phyloP scores from a whole-genome alignment of 2,329 filamentous ascomycete species.

The Sclerotinia glacialis region DNA sequence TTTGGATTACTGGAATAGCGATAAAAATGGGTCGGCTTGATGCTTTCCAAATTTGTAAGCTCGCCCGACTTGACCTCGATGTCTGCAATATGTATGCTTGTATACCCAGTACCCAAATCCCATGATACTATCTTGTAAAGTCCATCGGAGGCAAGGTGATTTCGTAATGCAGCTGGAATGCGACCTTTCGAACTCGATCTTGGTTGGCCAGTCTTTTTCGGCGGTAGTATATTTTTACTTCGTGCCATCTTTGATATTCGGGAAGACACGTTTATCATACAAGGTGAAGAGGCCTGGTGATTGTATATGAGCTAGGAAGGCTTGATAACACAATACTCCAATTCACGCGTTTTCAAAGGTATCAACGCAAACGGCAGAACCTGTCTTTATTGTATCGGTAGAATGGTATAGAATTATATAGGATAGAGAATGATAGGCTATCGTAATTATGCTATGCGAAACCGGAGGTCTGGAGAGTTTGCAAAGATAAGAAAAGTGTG shows the following conservation, averaged over 20 bases:
- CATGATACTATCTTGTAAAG: neutral
- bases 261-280: neutral
- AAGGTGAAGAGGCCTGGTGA: neutral
- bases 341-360: neutral
- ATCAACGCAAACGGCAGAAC: neutral
- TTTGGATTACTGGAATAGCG: neutral
- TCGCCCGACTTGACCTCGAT: neutral
- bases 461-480: neutral
- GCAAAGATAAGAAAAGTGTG: neutral
- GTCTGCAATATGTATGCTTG: neutral
- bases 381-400: neutral
- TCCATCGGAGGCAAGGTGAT: neutral
- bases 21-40: neutral
- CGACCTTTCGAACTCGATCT: neutral
- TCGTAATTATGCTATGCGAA: neutral
- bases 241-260: neutral
- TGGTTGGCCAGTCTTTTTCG: neutral
- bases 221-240: neutral
- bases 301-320: neutral
- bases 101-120: neutral
- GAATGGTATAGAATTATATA: neutral
- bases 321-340: neutral
- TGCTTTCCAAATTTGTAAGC: neutral
- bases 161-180: neutral
- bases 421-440: neutral